Evolutionary conservation across 2,329 filamentous ascomycete genomes (phyloP), one percentile per base, ranked within the genome.

Genomic region (Pleomassaria siparia): DNA sequence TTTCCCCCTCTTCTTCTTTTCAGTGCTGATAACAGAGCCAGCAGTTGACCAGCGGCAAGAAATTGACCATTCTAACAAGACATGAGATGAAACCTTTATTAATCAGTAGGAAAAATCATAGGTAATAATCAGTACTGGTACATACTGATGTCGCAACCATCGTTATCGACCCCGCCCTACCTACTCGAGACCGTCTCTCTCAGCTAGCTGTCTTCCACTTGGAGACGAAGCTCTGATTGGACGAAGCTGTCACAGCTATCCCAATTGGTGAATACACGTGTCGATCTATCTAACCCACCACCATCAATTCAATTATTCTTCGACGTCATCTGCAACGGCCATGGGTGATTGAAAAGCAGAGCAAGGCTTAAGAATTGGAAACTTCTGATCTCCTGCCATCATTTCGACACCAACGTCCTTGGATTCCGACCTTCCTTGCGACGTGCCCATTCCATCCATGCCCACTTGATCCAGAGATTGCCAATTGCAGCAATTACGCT

Each of bases 201-300:
- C n/a, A n/a, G n/a, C n/a, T 39, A 18, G 20, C 3, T 36, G 21
- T 15, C n/a, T 21, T 16, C 13, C 6, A 22, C 25, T 10, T n/a
- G n/a, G n/a, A n/a, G n/a, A n/a, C 25, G 10, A 9, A 3, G 15
- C 22, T 15, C 9, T 32, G 29, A 32, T 32, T 32, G 29, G 29
- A 5, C 36, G 13, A 21, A n/a, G n/a, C n/a, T n/a, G n/a, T n/a
- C n/a, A n/a, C n/a, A 4, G 11, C 37, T 16, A 21, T 21, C 24
- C 44, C 10, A 24, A 20, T 18, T 30, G 18, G 15, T 28, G 21
- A 47, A 47, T 47, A 29, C 22, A 37, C 46, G 30, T 26, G 40
- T 33, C 22, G 40, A 48, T 48, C 40, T 48, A 44, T 48, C 46
- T 45, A n/a, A n/a, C n/a, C n/a, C n/a, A 10, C 26, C 43, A 33